Base-by-base conservation (phyloP, 129 eudicot genomes). In the Flaveria ramosissima region DNA sequence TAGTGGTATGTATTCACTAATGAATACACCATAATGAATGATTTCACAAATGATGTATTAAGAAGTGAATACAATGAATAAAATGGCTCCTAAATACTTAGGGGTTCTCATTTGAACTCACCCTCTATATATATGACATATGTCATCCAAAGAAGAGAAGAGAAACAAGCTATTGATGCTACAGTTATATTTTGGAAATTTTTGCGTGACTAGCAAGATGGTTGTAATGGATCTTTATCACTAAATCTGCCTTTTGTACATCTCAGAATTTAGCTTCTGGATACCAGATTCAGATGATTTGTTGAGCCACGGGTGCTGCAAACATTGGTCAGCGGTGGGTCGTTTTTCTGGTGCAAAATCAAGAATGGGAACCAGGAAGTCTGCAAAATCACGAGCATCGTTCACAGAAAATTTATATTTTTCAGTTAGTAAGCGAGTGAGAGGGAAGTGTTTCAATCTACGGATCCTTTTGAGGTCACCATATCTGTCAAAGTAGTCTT, bases 401-500 rank as follows among this genome's bases (percentile, higher is more conserved):
- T 83, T 65, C 27, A 83, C 90, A 13, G 85, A 63, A 30, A 94
- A 83, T 36, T 91, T 91, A 76, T 53, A 89, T 68, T 89, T 94
- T 11, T 94, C 96, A 47, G 88, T 78, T 32, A 94, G 93, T 17
- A 89, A 60, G 67, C 88, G 85, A 80, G 89, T 89, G 17, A 94
- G 83, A 60, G 96, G 62, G 47, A 85, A 78, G 80, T 77, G 81
- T 77, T 94, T 94, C n/a, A 94, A 84, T 81, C 98, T 87, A 12
- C 94, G 86, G 70, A 94, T 94, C 89, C 98, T 86, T 86, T 94
- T 94, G 79, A 94, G 78, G 74, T 94, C 98, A 32, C 97, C 98
- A 21, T 91, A 84, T 88, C 93, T 91, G 77, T 94, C 96, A 61
- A 94, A 94, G 91, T 89, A 94, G 75, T 94, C 98, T 84, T 91